A percentile compares a stretch with the other conserved stretches of the same genome.
phyloP scores from a whole-genome alignment of 225 moss, liverwort and hornwort genomes.

The Bryum argenteum region DNA sequence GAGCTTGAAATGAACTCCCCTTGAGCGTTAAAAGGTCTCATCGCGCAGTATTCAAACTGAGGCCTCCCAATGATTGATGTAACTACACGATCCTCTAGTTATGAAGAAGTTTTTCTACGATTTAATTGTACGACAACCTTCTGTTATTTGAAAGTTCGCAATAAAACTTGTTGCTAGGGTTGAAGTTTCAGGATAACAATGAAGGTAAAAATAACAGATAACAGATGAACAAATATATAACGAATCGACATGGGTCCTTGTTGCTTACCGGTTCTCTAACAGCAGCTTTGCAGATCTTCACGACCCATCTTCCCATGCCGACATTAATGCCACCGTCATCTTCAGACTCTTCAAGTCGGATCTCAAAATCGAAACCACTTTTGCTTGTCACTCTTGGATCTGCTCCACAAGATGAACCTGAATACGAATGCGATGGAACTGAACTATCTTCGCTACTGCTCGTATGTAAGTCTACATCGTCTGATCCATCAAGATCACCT shows the following conservation, averaged over 20 bases:
- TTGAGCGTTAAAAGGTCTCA: neutral
- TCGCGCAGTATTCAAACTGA: neutral
- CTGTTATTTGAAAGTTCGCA: neutral
- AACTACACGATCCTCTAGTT: neutral
- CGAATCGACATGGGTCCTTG: conserved; percentile 2
- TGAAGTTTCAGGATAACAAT: neutral
- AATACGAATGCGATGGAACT: conserved; percentile 29
- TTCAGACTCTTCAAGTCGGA: conserved; percentile 81
- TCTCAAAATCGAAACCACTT: conserved; percentile 90
- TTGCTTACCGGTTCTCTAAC: conserved; percentile 87
- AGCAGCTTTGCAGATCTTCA: conserved; percentile 84
- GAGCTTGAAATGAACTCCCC: neutral
- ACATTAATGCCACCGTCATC: conserved; percentile 57
- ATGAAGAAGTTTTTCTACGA: neutral
- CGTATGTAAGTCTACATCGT: conserved; percentile 33
- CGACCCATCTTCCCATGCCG: conserved; percentile 80
- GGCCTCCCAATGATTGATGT: neutral
- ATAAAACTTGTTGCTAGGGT: conserved; percentile 2
- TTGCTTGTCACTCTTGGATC: conserved; percentile 75
- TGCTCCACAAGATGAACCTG: conserved; percentile 28
- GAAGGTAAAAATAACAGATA: neutral
- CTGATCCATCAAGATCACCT: conserved; percentile 31
- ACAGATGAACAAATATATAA: conserved; percentile 9
- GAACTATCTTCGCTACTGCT: conserved; percentile 26
- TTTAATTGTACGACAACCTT: neutral